A percentile compares a stretch with the other conserved stretches of the same genome.
Conservation (phyloP, 768 basidiomycete genomes). For the Hygrocybe coccinea region DNA sequence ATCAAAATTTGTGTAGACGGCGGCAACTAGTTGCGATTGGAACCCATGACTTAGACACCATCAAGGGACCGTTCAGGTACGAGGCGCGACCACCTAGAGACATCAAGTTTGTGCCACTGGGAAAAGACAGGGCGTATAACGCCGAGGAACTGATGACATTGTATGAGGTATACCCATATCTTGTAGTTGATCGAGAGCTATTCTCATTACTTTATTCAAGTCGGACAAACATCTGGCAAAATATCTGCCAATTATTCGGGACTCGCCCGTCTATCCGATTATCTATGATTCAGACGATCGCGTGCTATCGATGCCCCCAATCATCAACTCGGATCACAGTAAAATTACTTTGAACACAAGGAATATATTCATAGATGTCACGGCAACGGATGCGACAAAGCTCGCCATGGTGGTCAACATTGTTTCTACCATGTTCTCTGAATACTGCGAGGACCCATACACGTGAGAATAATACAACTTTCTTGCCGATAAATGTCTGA, state of each 20-base stretch:
- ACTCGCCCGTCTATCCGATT: slow-evolving; percentile 94
- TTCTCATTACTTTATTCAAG: slow-evolving; percentile 36
- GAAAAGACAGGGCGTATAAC: slow-evolving; percentile 71
- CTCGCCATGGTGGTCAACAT: slow-evolving; percentile 94
- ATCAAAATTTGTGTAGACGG: slow-evolving; percentile 89
- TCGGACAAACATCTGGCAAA: slow-evolving; percentile 85
- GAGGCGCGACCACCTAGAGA: slow-evolving; percentile 75
- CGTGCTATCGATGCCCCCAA: slow-evolving; percentile 95
- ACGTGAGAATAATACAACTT: slow-evolving; percentile 54
- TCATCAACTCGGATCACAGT: slow-evolving; percentile 95
- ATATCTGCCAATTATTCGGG: slow-evolving; percentile 89
- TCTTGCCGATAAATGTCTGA: not conserved
- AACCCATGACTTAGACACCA: slow-evolving; percentile 92
- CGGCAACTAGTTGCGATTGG: slow-evolving; percentile 93
- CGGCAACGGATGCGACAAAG: slow-evolving; percentile 95
- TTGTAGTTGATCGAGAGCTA: not conserved
- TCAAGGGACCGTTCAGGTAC: slow-evolving; percentile 84
- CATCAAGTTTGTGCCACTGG: slow-evolving; percentile 88
- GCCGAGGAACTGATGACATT: slow-evolving; percentile 89
- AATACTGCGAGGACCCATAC: slow-evolving; percentile 89
- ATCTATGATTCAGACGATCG: slow-evolving; percentile 88
- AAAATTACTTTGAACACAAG: slow-evolving; percentile 92
- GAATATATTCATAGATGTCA: slow-evolving; percentile 95
- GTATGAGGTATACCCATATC: slow-evolving; percentile 66
- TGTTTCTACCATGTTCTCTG: slow-evolving; percentile 95